phyloP scores from a whole-genome alignment of 495 filamentous ascomycete species.

The Neurospora sp. region DNA sequence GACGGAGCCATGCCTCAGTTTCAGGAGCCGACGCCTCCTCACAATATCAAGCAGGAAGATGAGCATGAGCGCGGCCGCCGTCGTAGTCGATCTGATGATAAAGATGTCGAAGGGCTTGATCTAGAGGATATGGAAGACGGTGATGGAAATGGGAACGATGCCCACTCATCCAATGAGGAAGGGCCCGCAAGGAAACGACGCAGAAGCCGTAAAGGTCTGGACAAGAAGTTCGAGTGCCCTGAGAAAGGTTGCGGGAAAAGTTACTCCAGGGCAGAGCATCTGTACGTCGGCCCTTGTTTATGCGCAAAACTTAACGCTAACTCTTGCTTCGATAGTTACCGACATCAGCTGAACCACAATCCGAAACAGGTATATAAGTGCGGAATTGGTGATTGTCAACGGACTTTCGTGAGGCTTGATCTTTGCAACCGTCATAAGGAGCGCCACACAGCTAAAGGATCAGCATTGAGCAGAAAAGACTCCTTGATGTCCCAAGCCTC shows the following conservation, averaged over 20 bases:
- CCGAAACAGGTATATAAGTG: constrained; percentile 95
- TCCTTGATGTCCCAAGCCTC: constrained; percentile 52
- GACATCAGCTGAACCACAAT: constrained; percentile 92
- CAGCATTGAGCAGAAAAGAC: constrained; percentile 87
- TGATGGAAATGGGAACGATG: constrained; percentile 29
- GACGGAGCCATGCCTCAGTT: constrained; percentile 31
- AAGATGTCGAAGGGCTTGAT: constrained; percentile 32
- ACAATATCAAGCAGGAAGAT: constrained; percentile 33
- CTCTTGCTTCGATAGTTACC: constrained; percentile 38
- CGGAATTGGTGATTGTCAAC: constrained; percentile 83
- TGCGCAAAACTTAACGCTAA: constrained; percentile 9
- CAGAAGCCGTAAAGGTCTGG: constrained; percentile 74
- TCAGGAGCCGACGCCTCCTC: constrained; percentile 32
- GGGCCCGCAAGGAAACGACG: constrained; percentile 59
- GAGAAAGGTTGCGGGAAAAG: constrained; percentile 87
- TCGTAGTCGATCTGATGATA: constrained; percentile 36
- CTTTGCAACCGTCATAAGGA: constrained; percentile 89
- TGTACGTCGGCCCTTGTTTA: constrained; percentile 39
- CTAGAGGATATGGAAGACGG: constrained; percentile 27
- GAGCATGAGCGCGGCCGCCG: constrained; percentile 35
- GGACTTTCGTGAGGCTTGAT: constrained; percentile 90
- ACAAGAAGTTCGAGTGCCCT: constrained; percentile 92
- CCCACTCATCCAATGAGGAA: constrained; percentile 44
- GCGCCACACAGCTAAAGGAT: constrained; percentile 91
- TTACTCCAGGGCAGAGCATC: constrained; percentile 92